Base-by-base conservation (phyloP, 1,139 yeast species). In the Taphrina deformans region DNA sequence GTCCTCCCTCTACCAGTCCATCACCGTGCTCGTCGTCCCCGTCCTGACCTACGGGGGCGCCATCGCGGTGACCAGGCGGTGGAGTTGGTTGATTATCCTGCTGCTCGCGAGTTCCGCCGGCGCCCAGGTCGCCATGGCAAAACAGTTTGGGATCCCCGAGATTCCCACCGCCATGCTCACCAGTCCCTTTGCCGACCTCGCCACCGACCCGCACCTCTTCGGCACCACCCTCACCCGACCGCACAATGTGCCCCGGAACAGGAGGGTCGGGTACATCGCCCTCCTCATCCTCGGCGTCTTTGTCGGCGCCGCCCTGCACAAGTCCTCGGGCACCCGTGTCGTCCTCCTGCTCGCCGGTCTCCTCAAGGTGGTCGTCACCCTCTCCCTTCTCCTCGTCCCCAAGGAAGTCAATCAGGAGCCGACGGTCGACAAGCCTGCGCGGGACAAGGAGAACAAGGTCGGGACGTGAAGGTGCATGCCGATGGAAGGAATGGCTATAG, bases 171-270 rank as follows among this genome's bases (percentile, higher is more conserved):
- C 23, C 23, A 58, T 33, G 53, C 24, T 45, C 33, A 58, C 55
- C n/a, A 33, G 16, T 24, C 53, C 62, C 38, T n/a, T 45, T 18
- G 62, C 52, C 16, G 62, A 58, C 38, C 21, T 58, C n/a, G 24
- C 46, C 16, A 58, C 62, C 1, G 62, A 58, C 29, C 62, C 55
- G 12, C 62, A 58, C 16, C 55, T 58, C 35, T 58, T 58, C 35
- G 33, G 55, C n/a, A 27, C 14, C 23, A 23, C 55, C 18, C 16
- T 58, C 24, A 35, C 45, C 14, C 31, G 24, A 14, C 21, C 53
- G 4, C 23, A 46, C 26, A 46, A 58, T 27, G 31, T 27, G 21
- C 38, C 62, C 24, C 44, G 62, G 4, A 45, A 48, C 10, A 27
- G 62, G 14, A 14, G 62, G 55, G 45, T 58, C 46, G 40, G 44